Percentiles rank a stretch among this genome's conserved stretches.
phyloP scores from a whole-genome alignment of 305 asterid genomes.

The Fraxinus xanthoxyloides region DNA sequence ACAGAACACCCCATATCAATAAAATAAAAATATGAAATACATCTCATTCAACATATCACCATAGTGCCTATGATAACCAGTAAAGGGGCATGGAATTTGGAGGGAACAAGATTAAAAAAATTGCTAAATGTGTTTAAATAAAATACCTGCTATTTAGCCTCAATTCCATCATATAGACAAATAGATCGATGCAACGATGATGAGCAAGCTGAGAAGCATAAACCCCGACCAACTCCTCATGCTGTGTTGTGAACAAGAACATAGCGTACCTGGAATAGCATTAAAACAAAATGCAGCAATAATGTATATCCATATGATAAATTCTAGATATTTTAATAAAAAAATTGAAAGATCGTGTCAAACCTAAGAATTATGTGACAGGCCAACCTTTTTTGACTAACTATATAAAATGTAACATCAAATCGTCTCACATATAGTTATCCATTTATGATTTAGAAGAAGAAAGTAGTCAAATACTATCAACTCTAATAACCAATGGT shows the following conservation, averaged over 20 bases:
- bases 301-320: background rate
- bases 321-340: background rate
- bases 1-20: background rate
- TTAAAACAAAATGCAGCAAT: constrained; percentile 9
- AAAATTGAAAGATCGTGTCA: background rate
- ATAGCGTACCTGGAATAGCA: constrained; percentile 76
- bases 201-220: constrained; percentile 96
- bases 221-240: constrained; percentile 91
- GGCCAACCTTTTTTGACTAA: background rate
- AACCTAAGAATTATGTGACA: background rate
- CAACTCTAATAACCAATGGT: background rate
- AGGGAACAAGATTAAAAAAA: constrained; percentile 1
- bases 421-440: background rate
- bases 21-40: constrained; percentile 5
- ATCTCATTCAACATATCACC: constrained; percentile 4
- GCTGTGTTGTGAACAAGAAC: constrained; percentile 86
- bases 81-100: background rate
- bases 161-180: constrained; percentile 98
- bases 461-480: background rate
- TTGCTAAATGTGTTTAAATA: constrained; percentile 8
- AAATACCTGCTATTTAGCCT: constrained; percentile 91
- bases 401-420: background rate
- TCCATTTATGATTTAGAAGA: background rate
- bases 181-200: constrained; percentile 94
- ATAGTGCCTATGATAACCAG: constrained; percentile 11